phyloP scores from a whole-genome alignment of 176 grass and related monocot species.

The Miscanthus lutarioriparius region DNA sequence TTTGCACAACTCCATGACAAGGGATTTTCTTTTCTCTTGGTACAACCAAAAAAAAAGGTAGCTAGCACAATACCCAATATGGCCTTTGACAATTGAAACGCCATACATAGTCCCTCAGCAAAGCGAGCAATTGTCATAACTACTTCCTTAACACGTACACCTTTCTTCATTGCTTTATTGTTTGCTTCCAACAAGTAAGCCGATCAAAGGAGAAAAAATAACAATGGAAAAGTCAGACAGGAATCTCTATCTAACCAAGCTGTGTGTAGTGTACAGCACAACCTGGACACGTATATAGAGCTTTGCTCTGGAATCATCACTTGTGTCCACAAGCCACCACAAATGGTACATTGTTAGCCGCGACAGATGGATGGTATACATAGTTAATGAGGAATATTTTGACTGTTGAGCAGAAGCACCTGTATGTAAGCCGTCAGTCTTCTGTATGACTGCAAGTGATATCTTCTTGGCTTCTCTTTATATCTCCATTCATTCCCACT shows the following conservation, averaged over 20 bases:
- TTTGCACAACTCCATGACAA: too few species aligned
- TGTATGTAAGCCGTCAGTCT: background rate
- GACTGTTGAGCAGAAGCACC: background rate
- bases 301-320: background rate
- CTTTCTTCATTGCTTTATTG: background rate
- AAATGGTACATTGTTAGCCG: background rate
- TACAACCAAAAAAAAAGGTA: too few species aligned
- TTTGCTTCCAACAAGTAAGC: background rate
- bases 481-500: background rate
- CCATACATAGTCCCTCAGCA: background rate
- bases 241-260: background rate
- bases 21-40: too few species aligned
- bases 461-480: background rate
- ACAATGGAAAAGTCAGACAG: background rate
- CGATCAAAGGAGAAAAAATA: background rate
- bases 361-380: background rate
- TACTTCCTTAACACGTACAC: background rate
- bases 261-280: background rate
- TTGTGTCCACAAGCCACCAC: background rate
- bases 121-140: background rate
- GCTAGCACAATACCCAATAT: too few species aligned
- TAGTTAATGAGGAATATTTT: background rate
- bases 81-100: background rate
- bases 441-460: background rate
- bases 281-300: conserved; percentile 6